These are phyloP conservation scores for Ceriops tagal DNA, from an alignment of 345 rosid genomes.

Conservation along the genomic window DNA sequence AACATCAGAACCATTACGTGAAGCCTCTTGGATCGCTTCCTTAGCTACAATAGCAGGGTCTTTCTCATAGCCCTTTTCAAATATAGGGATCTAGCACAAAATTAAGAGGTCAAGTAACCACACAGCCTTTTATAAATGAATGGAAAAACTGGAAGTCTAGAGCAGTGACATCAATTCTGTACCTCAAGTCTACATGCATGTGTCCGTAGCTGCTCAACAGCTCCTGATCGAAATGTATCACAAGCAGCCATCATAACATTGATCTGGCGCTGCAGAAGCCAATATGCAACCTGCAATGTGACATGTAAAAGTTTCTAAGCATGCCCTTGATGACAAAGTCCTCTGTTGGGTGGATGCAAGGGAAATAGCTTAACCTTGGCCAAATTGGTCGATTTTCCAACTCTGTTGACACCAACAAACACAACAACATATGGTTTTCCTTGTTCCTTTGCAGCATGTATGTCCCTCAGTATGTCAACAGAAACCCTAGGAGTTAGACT, in stretches of 20 bases:
- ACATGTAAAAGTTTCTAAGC: constrained; percentile 5
- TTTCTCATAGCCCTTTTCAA: constrained; percentile 96
- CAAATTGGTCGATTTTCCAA: constrained; percentile 95
- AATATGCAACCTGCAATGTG: constrained; percentile 72
- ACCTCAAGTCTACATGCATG: constrained; percentile 99
- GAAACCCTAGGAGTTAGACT: constrained; percentile 96
- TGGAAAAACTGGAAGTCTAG: neutral
- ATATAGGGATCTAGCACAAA: constrained; percentile 70
- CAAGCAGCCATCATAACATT: constrained; percentile 99
- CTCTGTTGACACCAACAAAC: constrained; percentile 97
- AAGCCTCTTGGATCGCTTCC: constrained; percentile 95
- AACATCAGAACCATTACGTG: constrained; percentile 82
- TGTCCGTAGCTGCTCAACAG: constrained; percentile 93
- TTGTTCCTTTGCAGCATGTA: constrained; percentile 89
- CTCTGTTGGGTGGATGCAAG: neutral
- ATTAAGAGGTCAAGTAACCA: neutral
- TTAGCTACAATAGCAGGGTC: constrained; percentile 97
- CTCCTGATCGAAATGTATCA: constrained; percentile 98
- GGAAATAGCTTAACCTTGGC: constrained; percentile 56
- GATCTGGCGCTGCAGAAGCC: constrained; percentile 90
- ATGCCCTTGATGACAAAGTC: constrained; percentile 4
- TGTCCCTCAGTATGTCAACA: constrained; percentile 89
- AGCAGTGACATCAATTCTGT: constrained; percentile 9
- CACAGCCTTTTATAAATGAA: neutral
- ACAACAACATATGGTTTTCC: constrained; percentile 88